Evolutionary conservation across 2,329 filamentous ascomycete genomes (phyloP), one percentile per base, ranked within the genome.

Genomic region (Juglanconis juglandina): DNA sequence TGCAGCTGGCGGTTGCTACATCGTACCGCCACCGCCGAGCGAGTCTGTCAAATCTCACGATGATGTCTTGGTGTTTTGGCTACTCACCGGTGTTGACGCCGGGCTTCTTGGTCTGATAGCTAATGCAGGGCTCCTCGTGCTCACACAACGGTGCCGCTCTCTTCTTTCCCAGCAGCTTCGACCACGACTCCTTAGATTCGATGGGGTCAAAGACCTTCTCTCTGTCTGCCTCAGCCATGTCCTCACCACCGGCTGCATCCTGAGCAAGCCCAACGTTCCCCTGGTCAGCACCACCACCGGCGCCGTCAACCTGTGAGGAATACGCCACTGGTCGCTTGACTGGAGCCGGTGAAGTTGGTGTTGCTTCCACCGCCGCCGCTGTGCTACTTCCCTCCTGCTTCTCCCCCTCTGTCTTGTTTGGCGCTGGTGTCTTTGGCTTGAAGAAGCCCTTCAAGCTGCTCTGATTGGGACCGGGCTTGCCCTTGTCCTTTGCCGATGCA

Each of bases 51-150:
- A 42, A 8, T 33, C 3, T 47, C 62, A 54, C 13, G 14, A 33
- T 54, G 32, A 6, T 42, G 41, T 8, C 7, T 24, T 30, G 37
- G 24, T 37, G 13, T 7, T 33, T 34, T 35, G 35, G 10, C 41
- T 41, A 76, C 80, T 69, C 76, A 84, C 80, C 94, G 75, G 71
- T 88, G 69, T 98, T 99, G 64, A 91, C 77, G 1, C 95, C 95
- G 0, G 91, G 81, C 71, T 98, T 98, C 77, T 94, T 97, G 1
- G 93, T 96, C 17, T 87, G 83, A 55, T 94, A 77, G 65, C 82
- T 91, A 65, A 92, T 90, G 73, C 95, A 98, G 3, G 91, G 89
- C 68, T 98, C 93, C 56, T 86, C 81, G 70, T 99, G 95, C 52
- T 97, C 92, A 71, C 95, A 99, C 60, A 83, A 84, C 1, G 95